Conservation (phyloP, 257 asterid species). For the Solanum bukasovii region DNA sequence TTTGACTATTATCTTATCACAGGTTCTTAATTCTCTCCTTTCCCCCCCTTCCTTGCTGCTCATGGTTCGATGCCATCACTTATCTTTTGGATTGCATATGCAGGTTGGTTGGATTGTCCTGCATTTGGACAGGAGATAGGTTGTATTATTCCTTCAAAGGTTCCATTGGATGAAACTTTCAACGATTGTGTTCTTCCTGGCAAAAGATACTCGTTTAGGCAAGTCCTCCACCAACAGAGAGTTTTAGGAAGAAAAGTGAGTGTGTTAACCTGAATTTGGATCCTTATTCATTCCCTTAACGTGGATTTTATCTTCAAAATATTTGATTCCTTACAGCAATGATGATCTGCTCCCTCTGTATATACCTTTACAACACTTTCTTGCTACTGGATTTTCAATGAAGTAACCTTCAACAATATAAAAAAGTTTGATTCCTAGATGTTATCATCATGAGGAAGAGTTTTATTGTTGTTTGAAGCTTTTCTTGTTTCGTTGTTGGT, state of each 20-base stretch:
- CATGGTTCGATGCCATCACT: neutral
- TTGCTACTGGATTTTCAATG: neutral
- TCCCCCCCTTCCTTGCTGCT: neutral
- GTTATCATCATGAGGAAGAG: neutral
- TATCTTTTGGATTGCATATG: slow-evolving; percentile 4
- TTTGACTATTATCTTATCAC: neutral
- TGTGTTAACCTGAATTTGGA: neutral
- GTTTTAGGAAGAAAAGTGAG: slow-evolving; percentile 64
- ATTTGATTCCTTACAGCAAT: neutral
- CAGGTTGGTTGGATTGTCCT: slow-evolving; percentile 99
- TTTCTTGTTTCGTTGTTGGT: neutral
- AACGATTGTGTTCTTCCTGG: slow-evolving; percentile 67
- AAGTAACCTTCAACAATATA: neutral
- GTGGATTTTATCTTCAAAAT: neutral
- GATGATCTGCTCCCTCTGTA: neutral
- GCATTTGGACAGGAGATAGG: slow-evolving; percentile 66
- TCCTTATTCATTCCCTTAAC: neutral
- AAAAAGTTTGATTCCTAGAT: neutral
- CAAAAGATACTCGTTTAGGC: slow-evolving; percentile 84
- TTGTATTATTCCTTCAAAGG: slow-evolving; percentile 84
- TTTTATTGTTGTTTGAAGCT: neutral
- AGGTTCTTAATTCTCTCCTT: neutral
- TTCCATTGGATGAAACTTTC: slow-evolving; percentile 81
- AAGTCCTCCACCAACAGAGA: slow-evolving; percentile 80
- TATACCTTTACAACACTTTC: neutral